A percentile compares a stretch with the other conserved stretches of the same genome.
Evolutionary conservation across 2,329 filamentous ascomycete species (phyloP).

Genomic region (Teratosphaeria nubilosa): DNA sequence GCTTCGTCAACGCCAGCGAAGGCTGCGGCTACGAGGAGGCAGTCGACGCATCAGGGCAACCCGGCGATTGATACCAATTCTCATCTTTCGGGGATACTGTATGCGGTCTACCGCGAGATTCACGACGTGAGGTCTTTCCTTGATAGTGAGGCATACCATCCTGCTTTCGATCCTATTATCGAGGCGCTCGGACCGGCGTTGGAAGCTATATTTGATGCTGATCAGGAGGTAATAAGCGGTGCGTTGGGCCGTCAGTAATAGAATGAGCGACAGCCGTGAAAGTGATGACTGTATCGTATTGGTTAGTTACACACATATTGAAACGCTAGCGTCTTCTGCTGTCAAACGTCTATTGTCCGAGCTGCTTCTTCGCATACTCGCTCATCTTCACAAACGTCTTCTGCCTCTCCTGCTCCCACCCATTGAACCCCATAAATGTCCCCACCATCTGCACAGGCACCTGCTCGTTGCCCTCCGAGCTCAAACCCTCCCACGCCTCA

Average conservation of each 20-base stretch:
- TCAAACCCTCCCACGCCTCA: constrained; percentile 38
- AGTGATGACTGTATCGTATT: not conserved
- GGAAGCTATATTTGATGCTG: not conserved
- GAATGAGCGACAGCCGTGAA: not conserved
- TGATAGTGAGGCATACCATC: not conserved
- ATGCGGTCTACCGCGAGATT: not conserved
- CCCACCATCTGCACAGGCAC: constrained; percentile 39
- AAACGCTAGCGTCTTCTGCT: not conserved
- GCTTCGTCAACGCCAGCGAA: not conserved
- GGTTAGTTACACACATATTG: not conserved
- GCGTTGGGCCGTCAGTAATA: not conserved
- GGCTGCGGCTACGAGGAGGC: not conserved
- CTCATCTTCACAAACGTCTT: constrained; percentile 27
- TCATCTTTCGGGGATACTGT: not conserved
- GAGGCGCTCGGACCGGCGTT: not conserved
- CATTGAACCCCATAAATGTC: constrained; percentile 33
- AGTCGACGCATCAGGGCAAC: not conserved
- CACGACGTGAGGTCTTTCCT: not conserved
- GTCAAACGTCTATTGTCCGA: not conserved
- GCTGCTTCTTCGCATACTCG: constrained; percentile 2
- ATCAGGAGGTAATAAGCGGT: not conserved
- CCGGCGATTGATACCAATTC: not conserved
- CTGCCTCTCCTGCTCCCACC: constrained; percentile 38
- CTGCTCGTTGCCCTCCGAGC: constrained; percentile 39
- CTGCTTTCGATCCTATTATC: not conserved